These are phyloP conservation scores for Vickermania spadyakhi DNA, from an alignment of 208 protist species.

Conservation along the genomic window DNA sequence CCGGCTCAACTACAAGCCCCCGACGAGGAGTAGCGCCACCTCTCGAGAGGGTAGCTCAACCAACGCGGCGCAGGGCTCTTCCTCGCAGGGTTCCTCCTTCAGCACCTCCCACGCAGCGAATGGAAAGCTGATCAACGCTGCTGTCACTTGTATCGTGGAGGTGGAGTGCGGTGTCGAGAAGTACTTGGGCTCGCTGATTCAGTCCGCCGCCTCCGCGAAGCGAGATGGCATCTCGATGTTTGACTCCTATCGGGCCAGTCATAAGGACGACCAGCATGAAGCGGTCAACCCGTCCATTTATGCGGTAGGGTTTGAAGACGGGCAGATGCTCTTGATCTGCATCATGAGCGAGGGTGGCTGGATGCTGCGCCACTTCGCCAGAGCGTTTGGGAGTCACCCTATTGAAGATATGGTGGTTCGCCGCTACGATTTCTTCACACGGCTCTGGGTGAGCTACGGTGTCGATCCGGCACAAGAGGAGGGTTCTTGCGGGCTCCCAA, in stretches of 20 bases:
- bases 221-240: slow-evolving; percentile 14
- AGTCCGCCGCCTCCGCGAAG: slow-evolving; percentile 35
- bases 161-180: slow-evolving; percentile 65
- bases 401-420: slow-evolving; percentile 49
- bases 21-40: slow-evolving; percentile 7
- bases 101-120: background rate
- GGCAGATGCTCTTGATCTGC: slow-evolving; percentile 54
- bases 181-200: slow-evolving; percentile 28
- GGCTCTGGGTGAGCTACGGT: slow-evolving; percentile 45
- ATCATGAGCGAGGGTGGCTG: slow-evolving; percentile 41
- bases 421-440: slow-evolving; percentile 47
- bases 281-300: slow-evolving; percentile 43
- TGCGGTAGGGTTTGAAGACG: slow-evolving; percentile 71
- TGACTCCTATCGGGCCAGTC: slow-evolving; percentile 1
- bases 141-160: slow-evolving; percentile 68
- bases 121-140: slow-evolving; percentile 35
- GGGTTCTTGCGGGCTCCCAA: background rate
- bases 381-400: slow-evolving; percentile 27
- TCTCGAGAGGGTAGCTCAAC: slow-evolving; percentile 10
- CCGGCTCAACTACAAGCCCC: slow-evolving; percentile 64
- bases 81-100: background rate
- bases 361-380: slow-evolving; percentile 42
- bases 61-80: background rate
- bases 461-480: background rate
- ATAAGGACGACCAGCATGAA: slow-evolving; percentile 1